phyloP scores from a whole-genome alignment of 257 asterid species.

The Fraxinus excelsior region DNA sequence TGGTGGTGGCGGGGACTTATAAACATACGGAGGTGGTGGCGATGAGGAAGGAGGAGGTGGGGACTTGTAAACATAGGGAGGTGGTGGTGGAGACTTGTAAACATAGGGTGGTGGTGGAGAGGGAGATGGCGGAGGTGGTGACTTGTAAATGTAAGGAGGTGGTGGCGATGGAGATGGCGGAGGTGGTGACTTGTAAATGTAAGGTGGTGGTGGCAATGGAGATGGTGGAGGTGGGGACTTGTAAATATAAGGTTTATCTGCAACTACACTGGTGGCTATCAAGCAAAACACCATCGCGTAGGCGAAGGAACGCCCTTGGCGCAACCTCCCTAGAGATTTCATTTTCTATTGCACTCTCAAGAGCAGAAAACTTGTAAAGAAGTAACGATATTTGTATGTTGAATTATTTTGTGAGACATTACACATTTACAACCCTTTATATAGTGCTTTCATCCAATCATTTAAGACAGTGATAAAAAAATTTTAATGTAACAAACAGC shows the following conservation, averaged over 20 bases:
- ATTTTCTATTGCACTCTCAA: too few species aligned
- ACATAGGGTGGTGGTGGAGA: background rate
- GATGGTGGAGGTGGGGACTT: background rate
- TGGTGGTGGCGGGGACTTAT: background rate
- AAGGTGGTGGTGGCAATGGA: background rate
- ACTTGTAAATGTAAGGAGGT: background rate
- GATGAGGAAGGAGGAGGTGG: background rate
- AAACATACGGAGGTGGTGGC: background rate
- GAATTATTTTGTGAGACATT: too few species aligned
- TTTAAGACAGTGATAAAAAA: too few species aligned
- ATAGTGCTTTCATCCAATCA: too few species aligned
- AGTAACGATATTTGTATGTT: too few species aligned
- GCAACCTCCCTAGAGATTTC: too few species aligned
- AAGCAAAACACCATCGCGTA: slow-evolving; percentile 21
- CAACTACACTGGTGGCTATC: slow-evolving; percentile 13
- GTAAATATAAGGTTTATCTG: slow-evolving; percentile 12
- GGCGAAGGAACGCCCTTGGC: too few species aligned
- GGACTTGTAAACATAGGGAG: background rate
- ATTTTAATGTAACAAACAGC: too few species aligned
- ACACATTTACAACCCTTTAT: too few species aligned
- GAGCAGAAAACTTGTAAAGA: too few species aligned
- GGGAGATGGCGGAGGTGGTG: background rate
- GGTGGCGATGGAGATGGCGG: background rate
- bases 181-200: background rate
- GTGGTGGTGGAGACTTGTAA: background rate